Conservation (phyloP, 805 yeast genomes). For the Zygosaccharomyces siamensis region DNA sequence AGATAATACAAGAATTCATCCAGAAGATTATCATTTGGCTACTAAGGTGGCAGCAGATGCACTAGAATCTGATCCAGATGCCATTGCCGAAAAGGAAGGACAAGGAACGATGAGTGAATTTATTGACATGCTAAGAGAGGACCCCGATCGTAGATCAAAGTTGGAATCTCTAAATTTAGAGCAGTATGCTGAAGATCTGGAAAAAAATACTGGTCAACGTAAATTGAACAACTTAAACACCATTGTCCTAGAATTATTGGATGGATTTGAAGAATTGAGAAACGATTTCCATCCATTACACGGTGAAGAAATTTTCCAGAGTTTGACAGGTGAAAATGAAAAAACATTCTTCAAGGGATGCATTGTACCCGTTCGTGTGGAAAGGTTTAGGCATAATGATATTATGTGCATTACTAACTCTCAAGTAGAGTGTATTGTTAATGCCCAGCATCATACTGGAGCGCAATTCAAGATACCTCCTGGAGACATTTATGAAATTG, state of each 20-base stretch:
- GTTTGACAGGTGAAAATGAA: slow-evolving; percentile 82
- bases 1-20: slow-evolving; percentile 95
- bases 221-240: slow-evolving; percentile 34
- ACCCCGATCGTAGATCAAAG: slow-evolving; percentile 68
- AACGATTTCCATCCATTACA: slow-evolving; percentile 60
- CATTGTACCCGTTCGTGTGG: slow-evolving; percentile 73
- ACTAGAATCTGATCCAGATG: slow-evolving; percentile 91
- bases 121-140: slow-evolving; percentile 51
- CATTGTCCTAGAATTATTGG: slow-evolving; percentile 62
- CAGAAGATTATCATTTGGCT: slow-evolving; percentile 95
- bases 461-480: slow-evolving; percentile 44
- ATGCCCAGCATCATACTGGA: slow-evolving; percentile 44
- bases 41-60: slow-evolving; percentile 98
- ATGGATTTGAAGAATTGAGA: slow-evolving; percentile 83
- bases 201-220: slow-evolving; percentile 40
- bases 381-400: slow-evolving; percentile 40
- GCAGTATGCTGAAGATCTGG: slow-evolving; percentile 89
- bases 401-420: slow-evolving; percentile 48
- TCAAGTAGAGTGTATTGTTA: slow-evolving; percentile 57
- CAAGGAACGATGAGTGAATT: slow-evolving; percentile 39
- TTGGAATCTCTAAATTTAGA: slow-evolving; percentile 84
- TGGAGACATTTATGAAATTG: slow-evolving; percentile 45
- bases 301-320: slow-evolving; percentile 71
- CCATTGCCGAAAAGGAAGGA: slow-evolving; percentile 54
- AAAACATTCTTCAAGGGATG: slow-evolving; percentile 63